These are phyloP conservation scores for Apophysomyces sp. DNA, from an alignment of 371 early-diverging fungal species.

Conservation along the genomic window DNA sequence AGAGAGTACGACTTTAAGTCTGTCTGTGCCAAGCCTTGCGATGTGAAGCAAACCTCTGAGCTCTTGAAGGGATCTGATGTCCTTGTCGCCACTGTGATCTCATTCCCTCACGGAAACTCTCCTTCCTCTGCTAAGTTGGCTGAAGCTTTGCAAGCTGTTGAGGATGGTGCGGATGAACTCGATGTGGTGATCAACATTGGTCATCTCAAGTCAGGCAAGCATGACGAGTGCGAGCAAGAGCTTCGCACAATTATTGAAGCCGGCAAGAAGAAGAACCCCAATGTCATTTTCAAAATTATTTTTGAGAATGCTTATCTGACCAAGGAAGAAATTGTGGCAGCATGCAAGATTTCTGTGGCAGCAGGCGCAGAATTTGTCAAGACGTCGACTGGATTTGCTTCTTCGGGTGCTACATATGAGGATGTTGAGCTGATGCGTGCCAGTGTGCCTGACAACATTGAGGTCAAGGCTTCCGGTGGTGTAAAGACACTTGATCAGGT, in stretches of 20 bases:
- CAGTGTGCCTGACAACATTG: conserved; percentile 38
- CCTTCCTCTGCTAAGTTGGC: conserved; percentile 56
- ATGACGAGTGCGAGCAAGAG: conserved; percentile 51
- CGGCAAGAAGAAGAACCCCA: conserved; percentile 39
- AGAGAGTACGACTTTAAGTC: conserved; percentile 55
- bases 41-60: conserved; percentile 53
- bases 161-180: conserved; percentile 64
- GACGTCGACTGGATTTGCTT: conserved; percentile 67
- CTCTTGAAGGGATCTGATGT: conserved; percentile 47
- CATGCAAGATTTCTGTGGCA: conserved; percentile 47
- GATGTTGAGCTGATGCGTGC: conserved; percentile 59
- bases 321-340: conserved; percentile 55
- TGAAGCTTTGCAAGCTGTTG: conserved; percentile 54
- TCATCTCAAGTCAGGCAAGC: conserved; percentile 50
- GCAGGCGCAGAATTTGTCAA: conserved; percentile 71
- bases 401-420: conserved; percentile 56
- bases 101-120: conserved; percentile 68
- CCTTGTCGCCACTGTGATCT: conserved; percentile 64
- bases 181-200: conserved; percentile 69
- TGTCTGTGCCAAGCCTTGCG: conserved; percentile 70
- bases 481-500: conserved; percentile 63
- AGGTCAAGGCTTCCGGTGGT: conserved; percentile 70
- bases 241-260: conserved; percentile 39
- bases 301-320: conserved; percentile 64
- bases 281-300: conserved; percentile 63